Percentiles rank a stretch among this genome's conserved stretches.
Conservation (phyloP, 2,329 filamentous ascomycete species). For the Oidium heveae region DNA sequence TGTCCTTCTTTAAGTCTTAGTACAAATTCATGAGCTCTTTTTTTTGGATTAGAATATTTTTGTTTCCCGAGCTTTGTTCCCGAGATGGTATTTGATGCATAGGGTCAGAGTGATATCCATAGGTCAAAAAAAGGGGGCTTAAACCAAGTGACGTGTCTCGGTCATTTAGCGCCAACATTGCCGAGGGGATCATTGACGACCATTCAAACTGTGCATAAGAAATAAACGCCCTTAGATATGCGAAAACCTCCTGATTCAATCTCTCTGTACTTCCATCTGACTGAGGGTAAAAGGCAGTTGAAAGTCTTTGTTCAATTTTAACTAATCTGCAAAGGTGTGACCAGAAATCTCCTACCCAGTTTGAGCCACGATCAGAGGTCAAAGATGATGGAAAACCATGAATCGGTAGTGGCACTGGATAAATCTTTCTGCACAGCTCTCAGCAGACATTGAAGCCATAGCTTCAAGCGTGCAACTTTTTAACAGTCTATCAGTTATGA, state of each 20-base stretch:
- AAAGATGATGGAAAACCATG: neutral
- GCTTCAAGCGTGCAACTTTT: neutral
- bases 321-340: neutral
- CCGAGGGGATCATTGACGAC: neutral
- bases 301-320: neutral
- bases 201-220: neutral
- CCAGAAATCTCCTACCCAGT: neutral
- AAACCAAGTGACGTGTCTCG: neutral
- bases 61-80: neutral
- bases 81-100: neutral
- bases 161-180: neutral
- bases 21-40: neutral
- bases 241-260: neutral
- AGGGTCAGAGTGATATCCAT: neutral
- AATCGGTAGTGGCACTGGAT: neutral
- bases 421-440: neutral
- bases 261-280: neutral
- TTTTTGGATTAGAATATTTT: neutral
- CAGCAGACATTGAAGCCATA: neutral
- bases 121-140: neutral
- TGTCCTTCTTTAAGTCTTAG: neutral
- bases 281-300: neutral
- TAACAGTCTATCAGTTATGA: neutral
- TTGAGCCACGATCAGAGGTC: neutral
- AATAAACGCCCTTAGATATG: neutral